Percentiles rank a stretch among this genome's conserved stretches.
Conservation (phyloP, 371 early-diverging fungal species). For the Dichotomocladium elegans region DNA sequence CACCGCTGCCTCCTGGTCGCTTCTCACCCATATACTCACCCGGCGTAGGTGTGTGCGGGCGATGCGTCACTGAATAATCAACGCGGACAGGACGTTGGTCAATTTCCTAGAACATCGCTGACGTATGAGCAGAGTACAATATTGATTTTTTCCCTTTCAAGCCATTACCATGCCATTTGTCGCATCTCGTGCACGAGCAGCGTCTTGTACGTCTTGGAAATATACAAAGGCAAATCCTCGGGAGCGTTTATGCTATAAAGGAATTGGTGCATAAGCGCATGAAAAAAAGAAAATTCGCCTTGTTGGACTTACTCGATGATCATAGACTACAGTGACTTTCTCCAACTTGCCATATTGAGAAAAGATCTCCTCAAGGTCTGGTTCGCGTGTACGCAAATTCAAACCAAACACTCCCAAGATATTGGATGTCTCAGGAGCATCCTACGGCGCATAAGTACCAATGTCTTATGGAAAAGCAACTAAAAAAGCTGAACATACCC, state of each 20-base stretch:
- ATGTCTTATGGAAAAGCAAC: background rate
- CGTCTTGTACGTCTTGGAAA: slow-evolving; percentile 72
- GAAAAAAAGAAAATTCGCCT: background rate
- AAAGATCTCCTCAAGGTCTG: slow-evolving; percentile 68
- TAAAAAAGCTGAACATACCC: slow-evolving; percentile 15
- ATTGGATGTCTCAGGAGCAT: slow-evolving; percentile 47
- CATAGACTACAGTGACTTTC: slow-evolving; percentile 57
- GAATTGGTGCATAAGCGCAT: background rate
- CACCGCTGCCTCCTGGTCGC: slow-evolving; percentile 10
- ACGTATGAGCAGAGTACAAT: background rate
- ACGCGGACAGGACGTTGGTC: slow-evolving; percentile 75
- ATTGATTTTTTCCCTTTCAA: background rate
- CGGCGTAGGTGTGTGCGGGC: slow-evolving; percentile 63
- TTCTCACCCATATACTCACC: slow-evolving; percentile 65
- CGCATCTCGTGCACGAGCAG: slow-evolving; percentile 71
- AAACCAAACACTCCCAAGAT: slow-evolving; percentile 83
- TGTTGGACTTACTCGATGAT: slow-evolving; percentile 45
- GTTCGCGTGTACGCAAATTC: slow-evolving; percentile 64
- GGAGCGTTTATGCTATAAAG: slow-evolving; percentile 33
- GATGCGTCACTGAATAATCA: slow-evolving; percentile 65
- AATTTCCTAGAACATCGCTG: slow-evolving; percentile 35
- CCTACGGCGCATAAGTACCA: slow-evolving; percentile 9
- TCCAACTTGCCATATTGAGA: slow-evolving; percentile 61
- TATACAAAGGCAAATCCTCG: slow-evolving; percentile 85
- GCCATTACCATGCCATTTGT: slow-evolving; percentile 25